A percentile compares a stretch with the other conserved stretches of the same genome.
Conservation (phyloP, 352 stramenopile genomes). For the Phytopythium ostracodes region DNA sequence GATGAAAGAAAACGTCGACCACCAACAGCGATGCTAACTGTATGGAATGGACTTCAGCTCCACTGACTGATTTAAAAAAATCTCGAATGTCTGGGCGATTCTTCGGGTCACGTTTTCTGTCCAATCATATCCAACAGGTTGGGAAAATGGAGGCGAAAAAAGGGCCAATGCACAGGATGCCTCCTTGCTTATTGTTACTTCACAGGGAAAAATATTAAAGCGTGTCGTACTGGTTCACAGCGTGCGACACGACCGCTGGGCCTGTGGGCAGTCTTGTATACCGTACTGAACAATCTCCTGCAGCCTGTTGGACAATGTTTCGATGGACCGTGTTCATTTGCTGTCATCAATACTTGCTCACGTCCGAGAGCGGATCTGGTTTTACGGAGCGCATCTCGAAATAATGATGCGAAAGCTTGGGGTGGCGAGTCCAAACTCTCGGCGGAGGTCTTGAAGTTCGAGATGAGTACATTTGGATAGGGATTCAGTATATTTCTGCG, state of each 20-base stretch:
- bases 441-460: neutral
- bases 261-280: neutral
- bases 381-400: neutral
- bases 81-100: neutral
- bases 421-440: neutral
- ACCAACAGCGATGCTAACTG: too few species aligned
- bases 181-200: neutral
- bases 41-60: too few species aligned
- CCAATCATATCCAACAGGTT: neutral
- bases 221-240: neutral
- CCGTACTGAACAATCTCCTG: too few species aligned
- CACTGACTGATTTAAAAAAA: neutral
- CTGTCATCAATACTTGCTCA: neutral
- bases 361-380: neutral
- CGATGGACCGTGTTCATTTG: neutral
- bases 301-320: neutral
- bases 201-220: neutral
- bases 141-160: neutral
- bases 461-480: neutral
- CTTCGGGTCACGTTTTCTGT: neutral
- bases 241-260: neutral
- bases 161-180: constrained; percentile 2
- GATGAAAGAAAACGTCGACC: too few species aligned
- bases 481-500: neutral
- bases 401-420: neutral